Conservation (phyloP, 2,329 filamentous ascomycete genomes). For the Thielaviopsis ethacetica region DNA sequence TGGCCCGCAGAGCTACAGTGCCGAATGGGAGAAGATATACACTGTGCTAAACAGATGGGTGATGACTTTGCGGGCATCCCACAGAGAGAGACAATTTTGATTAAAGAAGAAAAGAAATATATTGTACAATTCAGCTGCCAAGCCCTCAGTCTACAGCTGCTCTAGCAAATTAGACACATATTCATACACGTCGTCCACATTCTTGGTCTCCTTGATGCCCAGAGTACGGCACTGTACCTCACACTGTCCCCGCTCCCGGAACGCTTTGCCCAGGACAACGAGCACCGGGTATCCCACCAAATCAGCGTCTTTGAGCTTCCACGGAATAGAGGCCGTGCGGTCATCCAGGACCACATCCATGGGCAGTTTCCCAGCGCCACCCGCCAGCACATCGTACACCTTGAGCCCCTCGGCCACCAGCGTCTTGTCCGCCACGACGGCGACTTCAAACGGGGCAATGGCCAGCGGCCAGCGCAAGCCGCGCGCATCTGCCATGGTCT, state of each 20-base stretch:
- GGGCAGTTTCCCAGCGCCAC: conserved; percentile 4
- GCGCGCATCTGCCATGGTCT: conserved; percentile 50
- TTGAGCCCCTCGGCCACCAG: conserved; percentile 31
- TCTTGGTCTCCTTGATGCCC: conserved; percentile 42
- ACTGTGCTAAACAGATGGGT: neutral
- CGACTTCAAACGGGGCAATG: conserved; percentile 71
- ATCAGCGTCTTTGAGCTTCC: conserved; percentile 86
- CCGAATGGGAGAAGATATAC: neutral
- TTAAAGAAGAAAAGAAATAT: neutral
- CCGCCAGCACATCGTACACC: conserved; percentile 46
- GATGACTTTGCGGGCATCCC: neutral
- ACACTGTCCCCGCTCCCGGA: conserved; percentile 39
- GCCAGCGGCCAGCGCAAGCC: conserved; percentile 78
- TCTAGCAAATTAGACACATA: conserved; percentile 32
- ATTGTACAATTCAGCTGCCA: neutral
- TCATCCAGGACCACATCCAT: conserved; percentile 64
- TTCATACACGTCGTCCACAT: conserved; percentile 29
- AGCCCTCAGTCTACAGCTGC: conserved; percentile 27
- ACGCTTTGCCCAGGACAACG: conserved; percentile 59
- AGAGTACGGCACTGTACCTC: conserved; percentile 69
- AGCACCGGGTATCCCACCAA: conserved; percentile 75
- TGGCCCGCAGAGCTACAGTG: neutral
- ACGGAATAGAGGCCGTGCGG: conserved; percentile 48
- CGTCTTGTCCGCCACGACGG: conserved; percentile 41
- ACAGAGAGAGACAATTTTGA: too few relatives aligned